A percentile compares a stretch with the other conserved stretches of the same genome.
phyloP scores from a whole-genome alignment of 116 monocot genomes.

The Dioscorea cayenensis region DNA sequence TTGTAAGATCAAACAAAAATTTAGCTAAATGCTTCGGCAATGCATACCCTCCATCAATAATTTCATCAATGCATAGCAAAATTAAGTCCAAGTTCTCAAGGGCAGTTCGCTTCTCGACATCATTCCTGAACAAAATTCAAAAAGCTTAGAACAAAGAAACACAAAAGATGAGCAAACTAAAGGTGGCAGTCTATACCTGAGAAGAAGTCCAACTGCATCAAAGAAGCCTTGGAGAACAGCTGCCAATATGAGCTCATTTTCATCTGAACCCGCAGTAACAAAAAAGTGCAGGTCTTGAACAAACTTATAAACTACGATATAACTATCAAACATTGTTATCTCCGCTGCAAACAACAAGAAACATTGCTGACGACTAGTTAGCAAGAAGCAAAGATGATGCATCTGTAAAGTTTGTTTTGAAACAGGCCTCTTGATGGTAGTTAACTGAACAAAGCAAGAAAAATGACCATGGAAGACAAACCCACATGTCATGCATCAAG shows the following conservation, averaged over 20 bases:
- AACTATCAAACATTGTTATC: constrained; percentile 11
- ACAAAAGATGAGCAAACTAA: not conserved
- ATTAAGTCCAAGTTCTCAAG: constrained; percentile 64
- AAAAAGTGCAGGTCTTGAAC: constrained; percentile 11
- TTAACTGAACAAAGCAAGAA: no score
- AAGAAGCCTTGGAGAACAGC: constrained; percentile 8
- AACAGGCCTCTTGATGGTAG: no score
- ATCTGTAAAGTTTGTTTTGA: no score
- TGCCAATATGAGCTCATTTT: constrained; percentile 10
- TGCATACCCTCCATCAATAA: constrained; percentile 62
- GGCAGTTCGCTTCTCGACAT: constrained; percentile 53
- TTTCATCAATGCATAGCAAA: constrained; percentile 62
- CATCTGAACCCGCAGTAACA: constrained; percentile 5
- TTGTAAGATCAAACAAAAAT: not conserved
- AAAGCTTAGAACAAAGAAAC: not conserved
- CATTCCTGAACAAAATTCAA: constrained; percentile 20
- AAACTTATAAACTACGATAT: constrained; percentile 9
- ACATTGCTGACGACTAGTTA: not conserved
- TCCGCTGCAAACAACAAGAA: constrained; percentile 6
- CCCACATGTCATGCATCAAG: no score
- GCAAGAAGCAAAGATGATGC: not conserved
- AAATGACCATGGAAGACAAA: no score
- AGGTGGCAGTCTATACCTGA: not conserved
- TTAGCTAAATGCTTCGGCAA: not conserved
- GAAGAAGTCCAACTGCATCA: constrained; percentile 11